Evolutionary conservation across 1,284 basidiomycete genomes (phyloP), one percentile per base, ranked within the genome.

Genomic region (Somion occarium): DNA sequence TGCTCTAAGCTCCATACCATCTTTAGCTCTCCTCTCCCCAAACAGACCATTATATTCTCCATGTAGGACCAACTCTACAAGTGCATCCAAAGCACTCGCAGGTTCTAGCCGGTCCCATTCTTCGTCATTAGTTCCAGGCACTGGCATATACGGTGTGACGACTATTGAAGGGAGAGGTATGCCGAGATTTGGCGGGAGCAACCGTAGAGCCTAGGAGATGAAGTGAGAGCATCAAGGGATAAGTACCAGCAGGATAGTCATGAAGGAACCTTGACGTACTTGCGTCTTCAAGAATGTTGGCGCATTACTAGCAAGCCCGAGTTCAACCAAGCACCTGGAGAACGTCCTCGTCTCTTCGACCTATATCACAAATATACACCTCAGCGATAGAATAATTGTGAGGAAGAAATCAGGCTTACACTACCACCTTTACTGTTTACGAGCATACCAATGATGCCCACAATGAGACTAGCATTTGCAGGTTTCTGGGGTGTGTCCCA

Each of bases 241-340:
- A 19, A 53, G n/a, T 9, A 23, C 11, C 18, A n/a, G 25, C 11
- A 48, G 24, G 19, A 22, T 18, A 19, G 25, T 22, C 12, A 37
- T 20, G 20, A 44, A 19, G 46, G 34, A 24, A n/a, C 13, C 27
- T 11, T 19, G 11, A 46, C 63, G 43, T 63, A 88, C 88, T 73
- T 93, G 90, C 1, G 85, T 86, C 72, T 99, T 98, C 53, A 99
- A 72, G 3, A 75, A 61, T 12, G 88, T 85, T 0, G 97, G 96
- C 0, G 92, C 91, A 64, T 98, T 97, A 25, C 93, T 96, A 2
- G 93, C 89, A 20, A 99, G 76, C 0, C 88, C 87, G 9, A 97
- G 73, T 66, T 99, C 95, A 20, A 93, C 69, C 18, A 99, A 78
- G 66, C 90, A 91, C 41, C 94, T 82, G 0, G 87, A 86, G 60